Base-by-base conservation (phyloP, 352 stramenopile species). In the Globisporangium lucens region DNA sequence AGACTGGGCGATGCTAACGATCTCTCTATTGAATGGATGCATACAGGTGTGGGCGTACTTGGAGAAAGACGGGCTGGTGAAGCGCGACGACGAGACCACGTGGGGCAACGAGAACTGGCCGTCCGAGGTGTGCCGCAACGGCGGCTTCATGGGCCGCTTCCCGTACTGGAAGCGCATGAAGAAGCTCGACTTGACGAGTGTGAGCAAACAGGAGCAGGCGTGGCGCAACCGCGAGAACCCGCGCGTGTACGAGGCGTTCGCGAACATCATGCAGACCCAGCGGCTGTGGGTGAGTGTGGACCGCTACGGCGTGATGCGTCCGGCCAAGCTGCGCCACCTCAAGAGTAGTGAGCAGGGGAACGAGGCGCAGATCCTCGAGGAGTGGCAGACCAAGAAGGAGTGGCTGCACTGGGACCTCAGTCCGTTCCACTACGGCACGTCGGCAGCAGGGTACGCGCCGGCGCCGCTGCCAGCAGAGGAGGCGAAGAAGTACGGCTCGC, bases 141-240 rank as follows among this genome's bases (percentile, higher is more conserved):
- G 77, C 56, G 77, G 75, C 61, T 82, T 85, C 69, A 76, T 85
- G 67, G 73, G 75, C 3, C 65, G 71, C 47, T 85, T 85, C 58
- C 77, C 77, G 30, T 84, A 74, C 73, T 82, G 73, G 77, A 84
- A 84, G 69, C 75, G 75, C 65, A 82, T 84, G 77, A 82, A 84
- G 66, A 84, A 80, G 51, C 70, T 84, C 35, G 77, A 82, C 47
- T 58, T 51, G 13, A 84, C 77, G 29, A 69, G 72, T 22, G 69
- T 84, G 64, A 82, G 80, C 55, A 66, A 68, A 15, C 77, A 84
- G 56, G 49, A 68, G 56, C 77, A 84, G 65, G 75, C 77, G 52
- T 84, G 77, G 77, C 72, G 68, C 55, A 84, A 84, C 63, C 77
- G 77, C 33, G 71, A 84, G 73, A 82, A 82, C 65, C 41, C 65